Base-by-base conservation (phyloP, 345 rosid species). In the Geranium rotundifolium region DNA sequence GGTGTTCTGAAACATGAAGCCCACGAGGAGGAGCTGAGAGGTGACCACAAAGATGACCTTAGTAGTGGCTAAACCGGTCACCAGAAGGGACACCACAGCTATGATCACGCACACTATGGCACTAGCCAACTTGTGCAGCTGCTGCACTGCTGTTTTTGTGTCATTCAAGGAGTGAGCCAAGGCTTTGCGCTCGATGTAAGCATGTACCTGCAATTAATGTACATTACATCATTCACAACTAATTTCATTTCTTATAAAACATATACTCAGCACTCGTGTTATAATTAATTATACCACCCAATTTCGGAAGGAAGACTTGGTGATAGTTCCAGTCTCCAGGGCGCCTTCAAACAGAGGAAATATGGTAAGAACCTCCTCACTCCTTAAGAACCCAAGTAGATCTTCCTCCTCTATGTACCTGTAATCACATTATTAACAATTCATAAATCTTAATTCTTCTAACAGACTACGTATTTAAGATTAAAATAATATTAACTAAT, bases 1-100 rank as follows among this genome's bases (percentile, higher is more conserved):
- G 58, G 84, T 86, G 75, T 86, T 89, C 57, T 86, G 86, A 76
- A 89, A 89, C 77, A 89, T 77, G 71, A 89, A 84, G 4, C 90
- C 96, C 0, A 84, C 83, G 2, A 86, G 75, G n/a, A 89, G 76
- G 15, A 89, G 52, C 68, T 89, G 93, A 16, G 93, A 81, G 2
- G 84, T 78, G 63, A 86, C 79, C 18, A 88, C 74, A 4, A 88
- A 71, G 17, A 88, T 62, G 39, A 85, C 76, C 61, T 85, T 88
- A 15, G 83, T 73, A 16, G 80, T 73, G 29, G 91, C 88, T 60
- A 88, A 63, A 55, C 84, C 89, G 73, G 82, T 81, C 16, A 88
- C 78, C 54, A 88, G 71, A 27, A 88, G 86, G 49, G 89, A 75
- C 17, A 82, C 74, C 17, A 84, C 71, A 20, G 77, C 5, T 63